Evolutionary conservation across 768 basidiomycete genomes (phyloP).

Genomic region (Mycena vitilis): DNA sequence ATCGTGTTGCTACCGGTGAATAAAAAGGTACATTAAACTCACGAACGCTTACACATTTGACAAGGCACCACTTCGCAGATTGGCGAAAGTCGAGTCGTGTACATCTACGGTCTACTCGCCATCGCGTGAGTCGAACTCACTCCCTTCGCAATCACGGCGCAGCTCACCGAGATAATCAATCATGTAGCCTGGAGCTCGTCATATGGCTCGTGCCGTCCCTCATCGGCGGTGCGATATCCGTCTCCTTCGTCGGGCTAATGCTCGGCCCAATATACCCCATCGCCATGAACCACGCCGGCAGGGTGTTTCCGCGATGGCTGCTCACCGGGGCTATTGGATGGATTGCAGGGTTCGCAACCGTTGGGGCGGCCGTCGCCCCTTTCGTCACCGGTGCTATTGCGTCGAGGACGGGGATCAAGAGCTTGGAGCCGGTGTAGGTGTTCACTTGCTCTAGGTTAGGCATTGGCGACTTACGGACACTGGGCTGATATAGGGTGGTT

Average conservation of each 20-base stretch:
- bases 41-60: too few species aligned
- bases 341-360: slow-evolving; percentile 76
- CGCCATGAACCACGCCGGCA: slow-evolving; percentile 74
- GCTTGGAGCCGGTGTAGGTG: neutral
- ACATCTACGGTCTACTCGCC: slow-evolving; percentile 51
- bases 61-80: slow-evolving; percentile 39
- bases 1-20: slow-evolving; percentile 53
- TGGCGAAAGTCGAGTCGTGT: slow-evolving; percentile 52
- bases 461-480: too few species aligned
- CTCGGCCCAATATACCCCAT: slow-evolving; percentile 83
- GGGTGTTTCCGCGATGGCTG: slow-evolving; percentile 72
- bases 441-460: too few species aligned
- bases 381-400: slow-evolving; percentile 78
- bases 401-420: slow-evolving; percentile 64
- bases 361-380: slow-evolving; percentile 77
- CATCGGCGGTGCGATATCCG: slow-evolving; percentile 70
- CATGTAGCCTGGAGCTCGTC: slow-evolving; percentile 65
- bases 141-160: slow-evolving; percentile 6
- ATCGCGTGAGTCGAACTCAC: slow-evolving; percentile 51
- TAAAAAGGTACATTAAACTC: slow-evolving; percentile 40
- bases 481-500: too few species aligned
- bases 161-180: neutral
- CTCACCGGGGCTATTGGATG: slow-evolving; percentile 72
- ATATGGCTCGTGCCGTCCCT: slow-evolving; percentile 79
- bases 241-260: slow-evolving; percentile 72